Conservation (phyloP, 1,284 basidiomycete species). For the Austroboletus niveus region DNA sequence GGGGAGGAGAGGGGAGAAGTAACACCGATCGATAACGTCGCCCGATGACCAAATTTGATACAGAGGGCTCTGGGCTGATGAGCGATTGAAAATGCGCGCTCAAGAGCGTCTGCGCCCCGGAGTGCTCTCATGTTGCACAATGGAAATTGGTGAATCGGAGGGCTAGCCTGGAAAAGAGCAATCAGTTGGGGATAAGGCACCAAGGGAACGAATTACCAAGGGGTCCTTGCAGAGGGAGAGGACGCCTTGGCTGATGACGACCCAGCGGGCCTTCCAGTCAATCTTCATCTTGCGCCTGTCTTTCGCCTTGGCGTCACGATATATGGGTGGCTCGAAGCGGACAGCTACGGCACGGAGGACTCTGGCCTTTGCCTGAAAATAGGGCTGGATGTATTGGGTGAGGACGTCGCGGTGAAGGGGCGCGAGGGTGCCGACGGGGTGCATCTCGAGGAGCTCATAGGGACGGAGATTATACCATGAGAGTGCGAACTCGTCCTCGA, state of each 20-base stretch:
- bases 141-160: too few relatives aligned
- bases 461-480: slow-evolving; percentile 56
- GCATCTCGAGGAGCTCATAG: slow-evolving; percentile 66
- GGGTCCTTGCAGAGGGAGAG: too few relatives aligned
- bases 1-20: slow-evolving; percentile 29
- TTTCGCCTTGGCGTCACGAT: too few relatives aligned
- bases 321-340: too few relatives aligned
- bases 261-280: too few relatives aligned
- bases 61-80: slow-evolving; percentile 43
- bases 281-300: too few relatives aligned
- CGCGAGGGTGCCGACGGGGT: slow-evolving; percentile 42
- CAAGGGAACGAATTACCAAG: too few relatives aligned
- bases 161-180: too few relatives aligned
- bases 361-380: slow-evolving; percentile 61
- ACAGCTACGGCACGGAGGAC: too few relatives aligned
- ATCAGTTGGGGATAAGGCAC: too few relatives aligned
- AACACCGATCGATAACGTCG: slow-evolving; percentile 28
- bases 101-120: slow-evolving; percentile 45
- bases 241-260: too few relatives aligned
- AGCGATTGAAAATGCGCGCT: slow-evolving; percentile 25
- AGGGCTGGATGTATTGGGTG: slow-evolving; percentile 58
- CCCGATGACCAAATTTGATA: slow-evolving; percentile 42
- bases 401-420: slow-evolving; percentile 42
- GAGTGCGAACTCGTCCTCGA: slow-evolving; percentile 61
- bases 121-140: too few relatives aligned